phyloP scores from a whole-genome alignment of 352 stramenopile species.

The Globisporangium cederbergense region DNA sequence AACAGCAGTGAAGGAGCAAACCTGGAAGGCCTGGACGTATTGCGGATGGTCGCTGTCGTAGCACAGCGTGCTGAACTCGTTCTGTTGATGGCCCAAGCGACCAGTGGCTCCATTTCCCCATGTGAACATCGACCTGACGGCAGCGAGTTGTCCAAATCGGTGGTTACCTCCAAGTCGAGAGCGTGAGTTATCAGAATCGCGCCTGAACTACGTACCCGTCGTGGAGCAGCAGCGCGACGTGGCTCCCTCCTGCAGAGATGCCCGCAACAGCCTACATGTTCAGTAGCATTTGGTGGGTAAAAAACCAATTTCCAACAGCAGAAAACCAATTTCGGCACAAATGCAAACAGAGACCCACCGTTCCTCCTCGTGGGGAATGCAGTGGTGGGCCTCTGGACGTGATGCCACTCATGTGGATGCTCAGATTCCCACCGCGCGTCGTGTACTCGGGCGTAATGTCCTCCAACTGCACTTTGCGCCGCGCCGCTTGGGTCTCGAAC shows the following conservation, averaged over 20 bases:
- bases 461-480: slow-evolving; percentile 55
- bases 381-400: slow-evolving; percentile 66
- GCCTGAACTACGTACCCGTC: slow-evolving; percentile 40
- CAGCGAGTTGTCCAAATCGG: not conserved
- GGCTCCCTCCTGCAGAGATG: slow-evolving; percentile 75
- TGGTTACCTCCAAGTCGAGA: not conserved
- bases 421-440: slow-evolving; percentile 44
- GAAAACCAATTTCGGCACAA: not conserved
- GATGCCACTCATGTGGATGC: slow-evolving; percentile 70
- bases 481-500: slow-evolving; percentile 47
- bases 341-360: slow-evolving; percentile 26
- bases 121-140: slow-evolving; percentile 78
- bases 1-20: not conserved
- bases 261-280: slow-evolving; percentile 44
- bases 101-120: slow-evolving; percentile 85
- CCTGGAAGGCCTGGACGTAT: slow-evolving; percentile 49
- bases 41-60: slow-evolving; percentile 67
- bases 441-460: slow-evolving; percentile 61
- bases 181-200: not conserved
- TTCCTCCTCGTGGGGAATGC: slow-evolving; percentile 49
- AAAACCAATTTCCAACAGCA: not conserved
- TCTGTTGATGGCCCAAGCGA: slow-evolving; percentile 70
- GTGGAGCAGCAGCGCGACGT: slow-evolving; percentile 80
- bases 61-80: slow-evolving; percentile 45
- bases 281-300: not conserved